Evolutionary conservation across 2,329 filamentous ascomycete species (phyloP), one percentile per base, ranked within the genome.

Genomic region (Colletotrichum theobromicola): DNA sequence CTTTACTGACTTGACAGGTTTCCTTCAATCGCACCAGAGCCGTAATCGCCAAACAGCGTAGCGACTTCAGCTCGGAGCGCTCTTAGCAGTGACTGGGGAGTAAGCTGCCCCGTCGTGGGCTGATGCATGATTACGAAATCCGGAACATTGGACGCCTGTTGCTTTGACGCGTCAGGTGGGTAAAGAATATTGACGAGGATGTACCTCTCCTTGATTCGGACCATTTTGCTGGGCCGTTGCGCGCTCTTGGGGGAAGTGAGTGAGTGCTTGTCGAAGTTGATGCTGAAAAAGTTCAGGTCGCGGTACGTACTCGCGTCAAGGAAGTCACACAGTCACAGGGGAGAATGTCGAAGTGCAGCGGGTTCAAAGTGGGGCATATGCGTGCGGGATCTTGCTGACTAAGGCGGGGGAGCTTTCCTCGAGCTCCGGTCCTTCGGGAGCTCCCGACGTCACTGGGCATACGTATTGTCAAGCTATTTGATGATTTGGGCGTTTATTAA

Each of bases 131-230:
- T 88, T 32, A 98, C 86, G 72, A 94, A 88, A 86, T 91, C 83
- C 81, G 94, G 83, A 80, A 89, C 78, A 78, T 84, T 82, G 37
- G 81, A 64, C 72, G 82, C 9, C 83, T 75, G 79, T 77, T 61
- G 80, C 75, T 79, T 80, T 12, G 80, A 76, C 12, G 87, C 76
- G 15, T 90, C 86, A 8, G 92, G 89, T 0, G 96, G 95, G 80
- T 98, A 98, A 61, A 98, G 89, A 77, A 98, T 95, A 82, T 98
- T 95, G 76, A 98, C 91, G n/a, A 98, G 92, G 21, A 99, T 90
- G 83, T 99, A 99, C 80, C 97, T 93, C 84, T 98, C 94, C 85
- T 99, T 99, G 78, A 98, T 91, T 81, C 97, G 95, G 75, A 99
- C 97, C 97, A 99, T 98, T 63, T 57, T 85, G 78, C 34, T 18